A percentile compares a stretch with the other conserved stretches of the same genome.
These are phyloP conservation scores for Gynandropsis gynandra DNA, from an alignment of 345 rosid genomes.

Conservation along the genomic window DNA sequence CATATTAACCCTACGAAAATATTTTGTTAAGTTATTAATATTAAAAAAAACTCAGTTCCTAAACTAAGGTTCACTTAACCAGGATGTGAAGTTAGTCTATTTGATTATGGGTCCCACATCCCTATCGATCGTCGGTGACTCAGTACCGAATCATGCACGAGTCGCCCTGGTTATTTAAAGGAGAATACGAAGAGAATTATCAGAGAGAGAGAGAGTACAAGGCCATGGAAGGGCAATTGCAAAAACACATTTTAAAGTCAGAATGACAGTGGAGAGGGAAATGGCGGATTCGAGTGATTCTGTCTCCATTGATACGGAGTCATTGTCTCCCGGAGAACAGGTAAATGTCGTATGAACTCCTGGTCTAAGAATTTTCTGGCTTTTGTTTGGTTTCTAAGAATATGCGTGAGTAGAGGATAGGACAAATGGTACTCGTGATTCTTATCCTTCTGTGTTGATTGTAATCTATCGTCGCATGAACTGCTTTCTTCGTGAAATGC, in stretches of 20 bases:
- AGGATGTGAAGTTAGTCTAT: no score
- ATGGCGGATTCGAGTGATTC: slow-evolving; percentile 93
- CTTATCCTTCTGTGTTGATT: neutral
- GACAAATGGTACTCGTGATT: slow-evolving; percentile 8
- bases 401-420: slow-evolving; percentile 21
- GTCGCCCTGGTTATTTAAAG: slow-evolving; percentile 27
- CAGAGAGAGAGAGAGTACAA: slow-evolving; percentile 16
- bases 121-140: no score
- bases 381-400: slow-evolving; percentile 29
- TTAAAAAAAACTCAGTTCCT: no score
- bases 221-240: slow-evolving; percentile 23
- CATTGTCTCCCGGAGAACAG: slow-evolving; percentile 61
- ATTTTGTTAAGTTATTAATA: no score
- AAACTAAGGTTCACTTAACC: no score
- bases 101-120: no score
- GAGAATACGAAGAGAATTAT: slow-evolving; percentile 24
- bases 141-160: no score
- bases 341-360: slow-evolving; percentile 26
- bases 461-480: slow-evolving; percentile 9
- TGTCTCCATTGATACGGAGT: slow-evolving; percentile 78
- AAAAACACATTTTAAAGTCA: slow-evolving; percentile 14
- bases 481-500: slow-evolving; percentile 7
- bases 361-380: neutral
- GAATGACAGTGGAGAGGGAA: slow-evolving; percentile 18
- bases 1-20: no score